These are phyloP conservation scores for Lentinula sp. DNA, from an alignment of 768 basidiomycete genomes.

Conservation along the genomic window DNA sequence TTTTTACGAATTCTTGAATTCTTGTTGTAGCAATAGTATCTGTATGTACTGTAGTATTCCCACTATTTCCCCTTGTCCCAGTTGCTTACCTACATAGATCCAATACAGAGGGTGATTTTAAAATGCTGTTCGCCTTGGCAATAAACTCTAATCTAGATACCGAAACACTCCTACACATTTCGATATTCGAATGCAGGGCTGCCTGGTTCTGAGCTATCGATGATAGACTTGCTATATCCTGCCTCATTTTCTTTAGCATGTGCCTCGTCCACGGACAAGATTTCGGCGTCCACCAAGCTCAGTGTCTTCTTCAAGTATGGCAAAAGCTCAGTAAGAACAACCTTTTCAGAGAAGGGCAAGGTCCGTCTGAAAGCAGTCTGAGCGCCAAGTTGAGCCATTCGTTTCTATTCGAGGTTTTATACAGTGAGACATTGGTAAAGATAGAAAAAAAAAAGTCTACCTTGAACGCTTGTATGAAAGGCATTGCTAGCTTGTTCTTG, in stretches of 20 bases:
- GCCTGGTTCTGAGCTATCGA: constrained; percentile 86
- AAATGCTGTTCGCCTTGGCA: too few species aligned
- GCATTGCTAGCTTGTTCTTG: constrained; percentile 96
- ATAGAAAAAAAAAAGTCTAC: constrained; percentile 31
- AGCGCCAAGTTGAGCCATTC: constrained; percentile 70
- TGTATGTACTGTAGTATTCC: not conserved
- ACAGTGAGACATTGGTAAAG: not conserved
- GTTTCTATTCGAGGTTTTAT: constrained; percentile 46
- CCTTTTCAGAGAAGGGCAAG: constrained; percentile 77
- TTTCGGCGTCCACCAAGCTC: constrained; percentile 63
- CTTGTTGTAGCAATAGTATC: not conserved
- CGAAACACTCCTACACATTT: constrained; percentile 44
- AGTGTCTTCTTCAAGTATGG: constrained; percentile 81
- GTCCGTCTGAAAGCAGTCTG: constrained; percentile 77
- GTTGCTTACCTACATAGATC: not conserved
- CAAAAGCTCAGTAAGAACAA: constrained; percentile 61
- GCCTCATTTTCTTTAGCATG: constrained; percentile 41
- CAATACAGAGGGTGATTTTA: too few species aligned
- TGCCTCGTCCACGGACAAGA: constrained; percentile 66
- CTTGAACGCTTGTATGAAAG: constrained; percentile 91
- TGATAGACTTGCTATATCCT: constrained; percentile 62
- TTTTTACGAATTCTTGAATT: not conserved
- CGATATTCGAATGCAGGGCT: constrained; percentile 83
- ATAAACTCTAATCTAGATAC: too few species aligned
- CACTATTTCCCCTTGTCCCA: not conserved